Conservation (phyloP, 768 basidiomycete genomes). For the Pleurotus citrinopileatus region DNA sequence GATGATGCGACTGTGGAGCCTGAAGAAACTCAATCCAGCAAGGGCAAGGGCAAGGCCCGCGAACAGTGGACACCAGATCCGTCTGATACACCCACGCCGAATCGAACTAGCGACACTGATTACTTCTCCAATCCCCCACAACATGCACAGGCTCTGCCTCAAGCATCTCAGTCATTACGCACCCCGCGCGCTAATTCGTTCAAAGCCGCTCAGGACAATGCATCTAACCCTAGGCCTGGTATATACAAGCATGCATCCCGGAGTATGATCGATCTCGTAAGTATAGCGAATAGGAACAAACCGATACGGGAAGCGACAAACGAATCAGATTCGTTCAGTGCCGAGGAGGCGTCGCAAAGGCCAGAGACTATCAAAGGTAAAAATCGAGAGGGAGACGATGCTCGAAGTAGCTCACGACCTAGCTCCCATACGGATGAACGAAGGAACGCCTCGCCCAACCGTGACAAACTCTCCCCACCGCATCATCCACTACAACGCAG, state of each 20-base stretch:
- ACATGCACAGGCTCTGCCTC: slow-evolving; percentile 14
- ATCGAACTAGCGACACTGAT: slow-evolving; percentile 3
- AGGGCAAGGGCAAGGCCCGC: slow-evolving; percentile 25
- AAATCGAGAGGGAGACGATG: slow-evolving; percentile 2
- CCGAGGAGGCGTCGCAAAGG: slow-evolving; percentile 1
- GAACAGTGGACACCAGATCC: slow-evolving; percentile 7
- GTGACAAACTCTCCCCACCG: slow-evolving; percentile 24
- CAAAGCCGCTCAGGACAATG: slow-evolving; percentile 4
- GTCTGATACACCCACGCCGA: neutral
- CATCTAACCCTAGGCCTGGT: slow-evolving; percentile 29
- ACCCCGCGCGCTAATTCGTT: slow-evolving; percentile 10
- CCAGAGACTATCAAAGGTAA: slow-evolving; percentile 3
- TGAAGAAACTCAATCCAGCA: slow-evolving; percentile 13
- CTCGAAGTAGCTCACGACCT: slow-evolving; percentile 7
- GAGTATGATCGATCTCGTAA: slow-evolving; percentile 60
- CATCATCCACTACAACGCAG: slow-evolving; percentile 51
- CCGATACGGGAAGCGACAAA: slow-evolving; percentile 21
- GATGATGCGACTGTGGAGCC: slow-evolving; percentile 5
- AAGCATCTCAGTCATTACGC: slow-evolving; percentile 10
- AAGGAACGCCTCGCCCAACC: slow-evolving; percentile 29
- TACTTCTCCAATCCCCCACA: slow-evolving; percentile 14
- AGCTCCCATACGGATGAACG: slow-evolving; percentile 23
- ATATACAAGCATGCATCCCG: slow-evolving; percentile 60
- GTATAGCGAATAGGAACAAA: slow-evolving; percentile 28
- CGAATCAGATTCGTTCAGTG: slow-evolving; percentile 9